A percentile compares a stretch with the other conserved stretches of the same genome.
Evolutionary conservation across 441 rosid genomes (phyloP).

Genomic region (Corymbia calophylla): DNA sequence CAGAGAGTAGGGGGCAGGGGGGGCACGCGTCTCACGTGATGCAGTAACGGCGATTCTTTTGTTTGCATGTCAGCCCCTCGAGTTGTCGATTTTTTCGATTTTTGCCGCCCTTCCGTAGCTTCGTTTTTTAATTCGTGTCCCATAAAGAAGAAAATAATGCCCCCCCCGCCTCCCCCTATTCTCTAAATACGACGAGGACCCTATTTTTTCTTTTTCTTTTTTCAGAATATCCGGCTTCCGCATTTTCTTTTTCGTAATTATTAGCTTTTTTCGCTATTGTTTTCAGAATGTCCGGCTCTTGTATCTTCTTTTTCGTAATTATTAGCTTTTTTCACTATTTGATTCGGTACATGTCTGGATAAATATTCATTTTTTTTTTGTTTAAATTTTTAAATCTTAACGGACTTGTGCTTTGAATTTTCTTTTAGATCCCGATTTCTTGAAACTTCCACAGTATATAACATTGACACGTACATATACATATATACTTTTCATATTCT

Average conservation of each 20-base stretch:
- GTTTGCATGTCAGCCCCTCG: background rate
- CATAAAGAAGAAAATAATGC: background rate
- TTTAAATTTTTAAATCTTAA: background rate
- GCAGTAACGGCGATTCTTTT: background rate
- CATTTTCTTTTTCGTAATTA: background rate
- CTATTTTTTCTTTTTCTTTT: background rate
- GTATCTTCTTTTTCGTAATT: too few species aligned
- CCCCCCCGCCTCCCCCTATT: background rate
- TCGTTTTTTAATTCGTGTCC: background rate
- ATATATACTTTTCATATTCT: background rate
- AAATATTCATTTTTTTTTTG: background rate
- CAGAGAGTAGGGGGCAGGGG: background rate
- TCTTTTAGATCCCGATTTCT: background rate
- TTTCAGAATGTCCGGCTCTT: background rate
- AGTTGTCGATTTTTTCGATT: background rate
- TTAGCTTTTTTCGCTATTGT: background rate
- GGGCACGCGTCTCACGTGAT: background rate
- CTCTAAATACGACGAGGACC: background rate
- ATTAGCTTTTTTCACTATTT: background rate
- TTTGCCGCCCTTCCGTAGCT: background rate
- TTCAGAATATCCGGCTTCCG: background rate
- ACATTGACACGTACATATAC: background rate
- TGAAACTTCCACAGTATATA: background rate
- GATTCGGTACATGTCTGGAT: background rate
- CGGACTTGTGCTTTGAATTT: background rate